Conservation (phyloP, 2,329 filamentous ascomycete genomes). For the Pseudocercospora crystallina region DNA sequence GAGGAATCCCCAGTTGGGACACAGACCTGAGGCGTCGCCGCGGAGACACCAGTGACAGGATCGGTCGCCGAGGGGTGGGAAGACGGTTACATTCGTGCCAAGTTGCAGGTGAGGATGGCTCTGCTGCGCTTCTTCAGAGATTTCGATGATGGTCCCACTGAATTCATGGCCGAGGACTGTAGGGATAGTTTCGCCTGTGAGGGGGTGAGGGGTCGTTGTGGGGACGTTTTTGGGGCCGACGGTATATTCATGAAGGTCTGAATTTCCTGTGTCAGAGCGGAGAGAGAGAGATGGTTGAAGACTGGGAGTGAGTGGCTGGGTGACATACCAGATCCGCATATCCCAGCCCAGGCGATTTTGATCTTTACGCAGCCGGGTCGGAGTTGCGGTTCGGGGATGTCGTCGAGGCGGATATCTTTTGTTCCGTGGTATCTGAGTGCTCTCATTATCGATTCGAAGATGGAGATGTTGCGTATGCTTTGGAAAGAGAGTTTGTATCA, state of each 20-base stretch:
- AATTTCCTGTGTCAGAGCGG: too few relatives aligned
- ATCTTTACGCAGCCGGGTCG: constrained; percentile 14
- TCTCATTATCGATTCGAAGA: neutral
- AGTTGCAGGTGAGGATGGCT: constrained; percentile 40
- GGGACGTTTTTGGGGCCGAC: constrained; percentile 32
- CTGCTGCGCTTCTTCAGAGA: constrained; percentile 38
- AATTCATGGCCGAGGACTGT: constrained; percentile 64
- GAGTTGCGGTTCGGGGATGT: constrained; percentile 7
- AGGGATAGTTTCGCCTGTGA: constrained; percentile 56
- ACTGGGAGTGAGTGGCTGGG: neutral
- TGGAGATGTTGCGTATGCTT: too few relatives aligned
- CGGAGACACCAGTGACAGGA: constrained; percentile 49
- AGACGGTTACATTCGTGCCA: constrained; percentile 56
- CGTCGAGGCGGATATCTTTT: constrained; percentile 9
- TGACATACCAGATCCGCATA: constrained; percentile 5
- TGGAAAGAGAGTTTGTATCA: too few relatives aligned
- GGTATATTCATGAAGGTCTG: constrained; percentile 8
- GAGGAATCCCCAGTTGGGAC: constrained; percentile 51
- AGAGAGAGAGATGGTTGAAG: too few relatives aligned
- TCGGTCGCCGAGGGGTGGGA: constrained; percentile 53
- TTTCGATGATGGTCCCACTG: constrained; percentile 56
- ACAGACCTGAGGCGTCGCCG: constrained; percentile 43
- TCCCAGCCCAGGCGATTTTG: constrained; percentile 9
- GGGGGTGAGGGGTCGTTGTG: constrained; percentile 47
- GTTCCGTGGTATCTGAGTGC: constrained; percentile 13